Evolutionary conservation across 2,329 filamentous ascomycete species (phyloP).

Genomic region (Atkinsonella hypoxylon): DNA sequence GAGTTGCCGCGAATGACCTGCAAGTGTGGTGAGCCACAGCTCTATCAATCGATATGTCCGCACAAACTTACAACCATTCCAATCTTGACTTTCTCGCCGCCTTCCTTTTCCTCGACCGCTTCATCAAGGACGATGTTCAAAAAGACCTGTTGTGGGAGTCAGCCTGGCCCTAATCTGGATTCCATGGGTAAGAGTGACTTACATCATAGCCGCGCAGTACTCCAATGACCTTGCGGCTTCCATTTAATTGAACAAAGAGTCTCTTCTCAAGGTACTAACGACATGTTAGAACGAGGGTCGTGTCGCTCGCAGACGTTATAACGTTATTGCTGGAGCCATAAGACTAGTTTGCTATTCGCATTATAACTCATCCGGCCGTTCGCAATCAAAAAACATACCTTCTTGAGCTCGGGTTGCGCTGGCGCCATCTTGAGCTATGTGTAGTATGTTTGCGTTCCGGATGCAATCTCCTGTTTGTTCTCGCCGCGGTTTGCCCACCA

Average conservation of each 20-base stretch:
- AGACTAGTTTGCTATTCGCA: not conserved
- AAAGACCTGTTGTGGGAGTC: constrained; percentile 56
- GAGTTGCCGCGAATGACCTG: constrained; percentile 95
- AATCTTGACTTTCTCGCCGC: constrained; percentile 78
- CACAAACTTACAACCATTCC: constrained; percentile 71
- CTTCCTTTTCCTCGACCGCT: constrained; percentile 85
- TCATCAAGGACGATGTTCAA: constrained; percentile 97
- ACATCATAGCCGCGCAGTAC: constrained; percentile 94
- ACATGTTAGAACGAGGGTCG: constrained; percentile 12
- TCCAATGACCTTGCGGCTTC: constrained; percentile 93
- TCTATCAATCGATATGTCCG: not conserved
- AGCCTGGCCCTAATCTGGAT: not conserved
- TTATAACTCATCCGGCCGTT: not conserved
- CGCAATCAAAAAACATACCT: constrained; percentile 42
- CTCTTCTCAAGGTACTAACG: constrained; percentile 95
- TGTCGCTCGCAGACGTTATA: not conserved
- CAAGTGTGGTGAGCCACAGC: constrained; percentile 11
- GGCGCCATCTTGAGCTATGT: constrained; percentile 67
- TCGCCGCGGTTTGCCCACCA: constrained; percentile 16
- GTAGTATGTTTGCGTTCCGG: not conserved
- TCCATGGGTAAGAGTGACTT: constrained; percentile 20
- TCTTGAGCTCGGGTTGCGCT: constrained; percentile 97
- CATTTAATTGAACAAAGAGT: constrained; percentile 94
- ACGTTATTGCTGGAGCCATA: not conserved
- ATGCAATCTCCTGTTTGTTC: constrained; percentile 10